Evolutionary conservation across 2,329 filamentous ascomycete species (phyloP).

Genomic region (Aspergillus caelatus): DNA sequence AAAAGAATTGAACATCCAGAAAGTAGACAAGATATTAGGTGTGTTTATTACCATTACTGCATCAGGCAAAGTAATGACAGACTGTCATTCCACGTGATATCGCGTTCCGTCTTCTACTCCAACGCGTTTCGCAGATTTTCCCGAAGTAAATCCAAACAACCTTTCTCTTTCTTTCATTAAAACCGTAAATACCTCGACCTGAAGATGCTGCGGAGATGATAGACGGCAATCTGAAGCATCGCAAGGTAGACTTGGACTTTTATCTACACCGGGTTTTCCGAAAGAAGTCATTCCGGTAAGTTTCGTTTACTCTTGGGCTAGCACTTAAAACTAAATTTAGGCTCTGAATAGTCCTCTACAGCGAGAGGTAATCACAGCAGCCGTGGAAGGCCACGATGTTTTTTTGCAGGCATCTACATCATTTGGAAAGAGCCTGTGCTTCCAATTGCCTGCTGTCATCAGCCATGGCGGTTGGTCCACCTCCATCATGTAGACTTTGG

Average conservation of each 20-base stretch:
- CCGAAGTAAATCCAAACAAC: neutral
- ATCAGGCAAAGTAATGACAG: constrained; percentile 7
- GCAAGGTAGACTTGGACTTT: constrained; percentile 67
- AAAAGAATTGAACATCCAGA: neutral
- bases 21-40: neutral
- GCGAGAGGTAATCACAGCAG: constrained; percentile 82
- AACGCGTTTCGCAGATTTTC: constrained; percentile 12
- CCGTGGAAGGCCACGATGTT: constrained; percentile 82
- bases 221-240: constrained; percentile 26
- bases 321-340: neutral
- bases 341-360: constrained; percentile 68
- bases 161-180: neutral
- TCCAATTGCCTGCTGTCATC: constrained; percentile 86
- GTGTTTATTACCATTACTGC: neutral
- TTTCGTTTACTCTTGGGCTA: constrained; percentile 6
- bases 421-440: constrained; percentile 92
- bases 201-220: constrained; percentile 36
- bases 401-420: constrained; percentile 77
- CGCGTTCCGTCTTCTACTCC: constrained; percentile 19
- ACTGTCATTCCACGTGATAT: constrained; percentile 29
- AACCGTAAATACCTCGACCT: neutral
- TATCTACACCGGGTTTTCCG: constrained; percentile 73
- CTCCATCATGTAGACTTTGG: constrained; percentile 14
- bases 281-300: constrained; percentile 71
- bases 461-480: constrained; percentile 73